Evolutionary conservation across 2,329 filamentous ascomycete species (phyloP), one percentile per base, ranked within the genome.

Genomic region (Cercospora sp.): DNA sequence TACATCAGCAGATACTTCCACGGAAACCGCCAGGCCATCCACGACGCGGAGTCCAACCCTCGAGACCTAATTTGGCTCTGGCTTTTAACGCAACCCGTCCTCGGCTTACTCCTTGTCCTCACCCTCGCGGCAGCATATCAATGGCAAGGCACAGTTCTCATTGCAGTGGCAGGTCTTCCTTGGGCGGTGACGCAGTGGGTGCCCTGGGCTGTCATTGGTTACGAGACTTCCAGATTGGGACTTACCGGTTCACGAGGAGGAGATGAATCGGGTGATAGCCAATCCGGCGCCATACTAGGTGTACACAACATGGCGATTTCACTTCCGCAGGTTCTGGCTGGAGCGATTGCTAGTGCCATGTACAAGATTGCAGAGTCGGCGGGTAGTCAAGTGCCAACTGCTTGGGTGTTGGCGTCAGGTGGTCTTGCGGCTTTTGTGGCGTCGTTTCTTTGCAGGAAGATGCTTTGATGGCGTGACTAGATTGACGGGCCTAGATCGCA

Each of bases 141-240:
- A 67, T 72, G 69, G 69, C 70, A 72, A 68, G 70, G 70, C 10
- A 72, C 70, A 18, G 53, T 70, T 4, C 69, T 72, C 18, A 58
- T 72, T 7, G 70, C 67, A 2, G 7, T 67, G 0, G 70, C 69
- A 5, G 70, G 70, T 31, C 42, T 72, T 0, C 70, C 70, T 6
- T 72, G 70, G 70, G 69, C 69, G 20, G 70, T 72, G 5, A 71
- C 70, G 18, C 69, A 72, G 42, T 71, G 70, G 70, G 70, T 72
- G 0, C 70, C 70, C 4, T 69, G 62, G 31, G 69, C 70, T 1
- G 63, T 72, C 16, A 65, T 72, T 30, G 70, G 70, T 1, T 71
- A 68, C 39, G 70, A 72, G 59, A 66, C 65, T 3, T 68, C 67
- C 2, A 66, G 65, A 30, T 53, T 70, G 13, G 69, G 67, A 10